These are phyloP conservation scores for Kodamaea hsintzibuensis DNA, from an alignment of 805 yeast species.

Conservation along the genomic window DNA sequence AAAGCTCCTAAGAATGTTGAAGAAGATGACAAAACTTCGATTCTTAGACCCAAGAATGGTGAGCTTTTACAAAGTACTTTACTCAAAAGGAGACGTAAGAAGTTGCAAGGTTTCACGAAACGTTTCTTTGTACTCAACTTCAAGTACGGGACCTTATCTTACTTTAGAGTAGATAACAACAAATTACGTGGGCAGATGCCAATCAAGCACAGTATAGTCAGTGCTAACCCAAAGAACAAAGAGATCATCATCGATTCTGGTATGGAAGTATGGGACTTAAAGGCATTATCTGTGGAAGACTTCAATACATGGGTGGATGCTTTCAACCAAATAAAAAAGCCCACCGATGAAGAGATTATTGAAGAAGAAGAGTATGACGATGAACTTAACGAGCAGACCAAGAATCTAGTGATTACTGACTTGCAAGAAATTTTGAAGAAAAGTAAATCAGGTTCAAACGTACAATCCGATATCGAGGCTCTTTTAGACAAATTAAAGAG, in stretches of 20 bases:
- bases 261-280: slow-evolving; percentile 89
- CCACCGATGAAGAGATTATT: slow-evolving; percentile 4
- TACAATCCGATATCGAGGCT: slow-evolving; percentile 1
- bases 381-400: slow-evolving; percentile 1
- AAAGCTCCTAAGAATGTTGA: background rate
- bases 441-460: slow-evolving; percentile 1
- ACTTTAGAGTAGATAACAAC: slow-evolving; percentile 72
- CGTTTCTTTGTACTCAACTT: slow-evolving; percentile 83
- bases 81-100: slow-evolving; percentile 76
- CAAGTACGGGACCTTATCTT: slow-evolving; percentile 79
- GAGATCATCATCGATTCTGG: slow-evolving; percentile 90
- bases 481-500: slow-evolving; percentile 3
- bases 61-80: slow-evolving; percentile 77
- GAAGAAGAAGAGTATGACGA: slow-evolving; percentile 12
- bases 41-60: slow-evolving; percentile 54
- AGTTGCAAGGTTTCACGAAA: slow-evolving; percentile 81
- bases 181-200: slow-evolving; percentile 91
- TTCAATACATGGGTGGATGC: slow-evolving; percentile 86
- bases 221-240: slow-evolving; percentile 66
- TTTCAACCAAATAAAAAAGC: slow-evolving; percentile 53
- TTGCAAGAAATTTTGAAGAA: slow-evolving; percentile 6
- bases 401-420: slow-evolving; percentile 6
- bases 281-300: slow-evolving; percentile 62
- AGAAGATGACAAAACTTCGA: slow-evolving; percentile 11
- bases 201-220: slow-evolving; percentile 74